Evolutionary conservation across 1,284 basidiomycete species (phyloP), one percentile per base, ranked within the genome.

Genomic region (Trichosporon coremiiforme): DNA sequence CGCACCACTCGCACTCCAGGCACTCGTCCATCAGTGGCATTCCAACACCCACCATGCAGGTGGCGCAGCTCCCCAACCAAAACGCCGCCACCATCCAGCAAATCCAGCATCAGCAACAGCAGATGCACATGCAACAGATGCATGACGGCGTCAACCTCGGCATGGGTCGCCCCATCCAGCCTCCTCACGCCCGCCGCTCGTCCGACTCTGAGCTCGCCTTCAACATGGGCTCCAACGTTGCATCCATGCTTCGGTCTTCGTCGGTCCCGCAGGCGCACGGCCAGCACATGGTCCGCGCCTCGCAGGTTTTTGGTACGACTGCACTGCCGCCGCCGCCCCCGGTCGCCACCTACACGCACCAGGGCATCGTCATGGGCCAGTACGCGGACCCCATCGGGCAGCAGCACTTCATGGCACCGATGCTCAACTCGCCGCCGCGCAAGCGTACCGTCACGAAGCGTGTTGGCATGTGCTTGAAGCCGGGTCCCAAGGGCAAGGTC

Each of bases 391-490:
- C 50, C 7, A 45, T 64, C 20, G 33, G 62, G 55, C 66, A 67
- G 15, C 38, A 50, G 45, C 57, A 62, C 57, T 62, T 62, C 57
- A 62, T 62, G 57, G 57, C 57, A 20, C 55, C 15, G 22, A 38
- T 50, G 60, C 38, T 29, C 29, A 55, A 31, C n/a, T 65, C 65
- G 8, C 68, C 68, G 31, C 73, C 70, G 2, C 70, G 70, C 36
- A 71, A 72, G 66, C 70, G 73, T 13, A 36, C 65, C 15, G 64
- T 66, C 6, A 66, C 70, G 8, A 74, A 74, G 62, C 73, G 73
- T 35, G 70, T 77, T 35, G 76, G 76, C 64, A 74, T 67, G 64
- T 74, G 74, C 60, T 67, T 77, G 31, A 73, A 74, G 55, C 76
- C 76, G 2, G 76, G 76, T 13, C 76, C 76, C 53, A 74, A 74